Conservation (phyloP, 164 flowering plant genomes). For the Taxillus chinensis region DNA sequence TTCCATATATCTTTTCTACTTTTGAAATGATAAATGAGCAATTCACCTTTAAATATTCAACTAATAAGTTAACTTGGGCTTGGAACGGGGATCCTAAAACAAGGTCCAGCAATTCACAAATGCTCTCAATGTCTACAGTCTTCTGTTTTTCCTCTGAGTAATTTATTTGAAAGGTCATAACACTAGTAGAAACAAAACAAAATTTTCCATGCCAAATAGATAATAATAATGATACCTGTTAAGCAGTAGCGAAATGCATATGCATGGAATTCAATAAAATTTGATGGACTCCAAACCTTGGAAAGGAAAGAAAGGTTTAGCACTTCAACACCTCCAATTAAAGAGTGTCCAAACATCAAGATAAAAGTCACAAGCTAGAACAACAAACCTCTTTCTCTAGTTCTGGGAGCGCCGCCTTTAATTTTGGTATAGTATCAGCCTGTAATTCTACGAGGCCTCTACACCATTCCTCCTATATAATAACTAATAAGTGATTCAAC, state of each 20-base stretch:
- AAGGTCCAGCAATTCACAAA: background rate
- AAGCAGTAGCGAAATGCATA: background rate
- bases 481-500: no score
- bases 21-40: no score
- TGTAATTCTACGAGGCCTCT: no score
- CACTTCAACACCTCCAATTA: background rate
- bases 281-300: background rate
- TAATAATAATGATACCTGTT: background rate
- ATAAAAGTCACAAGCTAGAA: background rate
- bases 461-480: no score
- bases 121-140: background rate
- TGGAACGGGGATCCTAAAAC: background rate
- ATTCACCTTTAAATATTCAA: background rate
- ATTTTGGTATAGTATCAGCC: no score
- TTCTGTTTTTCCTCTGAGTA: background rate
- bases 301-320: background rate
- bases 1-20: no score
- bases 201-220: background rate
- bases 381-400: background rate
- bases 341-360: background rate
- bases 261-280: background rate
- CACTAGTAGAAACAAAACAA: background rate
- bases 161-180: background rate
- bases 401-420: background rate
- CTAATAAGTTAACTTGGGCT: background rate